Base-by-base conservation (phyloP, 1,284 basidiomycete species). In the Ceratobasidium sp. region DNA sequence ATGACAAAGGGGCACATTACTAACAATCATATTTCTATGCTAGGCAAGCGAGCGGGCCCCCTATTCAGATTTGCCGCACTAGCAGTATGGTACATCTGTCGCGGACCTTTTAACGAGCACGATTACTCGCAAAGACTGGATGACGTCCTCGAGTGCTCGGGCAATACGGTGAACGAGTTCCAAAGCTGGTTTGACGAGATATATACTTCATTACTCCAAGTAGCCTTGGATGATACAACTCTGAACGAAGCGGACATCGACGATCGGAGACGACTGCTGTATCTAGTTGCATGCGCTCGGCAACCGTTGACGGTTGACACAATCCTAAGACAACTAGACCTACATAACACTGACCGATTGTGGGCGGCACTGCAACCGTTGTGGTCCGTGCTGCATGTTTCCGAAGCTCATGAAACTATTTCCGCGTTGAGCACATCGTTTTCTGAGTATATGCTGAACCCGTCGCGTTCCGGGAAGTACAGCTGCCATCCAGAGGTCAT, bases 21-120 rank as follows among this genome's bases (percentile, higher is more conserved):
- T 27, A 25, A 1, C 2, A n/a, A n/a, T n/a, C n/a, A n/a, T n/a
- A n/a, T n/a, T n/a, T n/a, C n/a, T n/a, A n/a, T n/a, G 2, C 52
- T 66, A 9, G 60, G 19, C 1, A 16, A 46, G 5, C 49, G 36
- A 2, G 50, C 60, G 1, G 60, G 60, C 2, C 29, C 42, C 8
- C 27, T 66, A 23, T 66, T 66, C 27, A 54, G 53, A 16, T 66
- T 54, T 27, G 60, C 60, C 11, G 50, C 60, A 25, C 42, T 50
- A 5, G 39, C 30, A 3, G 60, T 66, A 1, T 50, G 60, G 8
- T 66, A 54, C 14, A 19, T 67, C 27, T 50, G 62, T 14, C 36
- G 13, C 33, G 7, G 16, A 1, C 29, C 33, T n/a, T 67, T 56
- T 27, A n/a, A n/a, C n/a, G n/a, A 9, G 36, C 14, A 29, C 39